phyloP scores from a whole-genome alignment of 768 basidiomycete genomes.

The Galerina sulciceps region DNA sequence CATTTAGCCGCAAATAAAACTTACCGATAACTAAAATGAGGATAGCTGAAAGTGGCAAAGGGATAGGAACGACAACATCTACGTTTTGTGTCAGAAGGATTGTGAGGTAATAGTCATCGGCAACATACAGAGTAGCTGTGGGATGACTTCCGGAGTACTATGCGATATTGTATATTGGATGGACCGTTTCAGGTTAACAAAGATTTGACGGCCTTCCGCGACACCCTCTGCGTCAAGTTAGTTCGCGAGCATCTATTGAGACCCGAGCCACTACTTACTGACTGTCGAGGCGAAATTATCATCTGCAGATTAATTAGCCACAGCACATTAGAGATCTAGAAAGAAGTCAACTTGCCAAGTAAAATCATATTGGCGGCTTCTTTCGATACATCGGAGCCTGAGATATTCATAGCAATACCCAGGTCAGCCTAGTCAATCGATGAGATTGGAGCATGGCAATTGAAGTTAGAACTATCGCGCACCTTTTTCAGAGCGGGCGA shows the following conservation, averaged over 20 bases:
- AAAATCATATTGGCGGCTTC: conserved; percentile 80
- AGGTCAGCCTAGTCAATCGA: conserved; percentile 56
- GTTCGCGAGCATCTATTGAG: not conserved
- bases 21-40: conserved; percentile 72
- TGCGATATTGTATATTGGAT: conserved; percentile 75
- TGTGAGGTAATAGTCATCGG: not conserved
- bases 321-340: not conserved
- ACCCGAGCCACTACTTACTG: conserved; percentile 43
- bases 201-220: conserved; percentile 70
- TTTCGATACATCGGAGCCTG: conserved; percentile 75
- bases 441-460: not conserved
- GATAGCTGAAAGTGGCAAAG: conserved; percentile 68
- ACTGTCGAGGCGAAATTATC: conserved; percentile 78
- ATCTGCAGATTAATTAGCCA: conserved; percentile 35
- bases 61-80: conserved; percentile 74
- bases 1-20: conserved; percentile 16
- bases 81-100: not conserved
- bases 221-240: conserved; percentile 55
- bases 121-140: conserved; percentile 65
- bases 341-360: conserved; percentile 43
- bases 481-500: conserved; percentile 70
- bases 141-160: conserved; percentile 71
- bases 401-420: conserved; percentile 78
- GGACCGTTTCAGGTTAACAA: conserved; percentile 71
- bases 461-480: not conserved